Evolutionary conservation across 1,284 basidiomycete genomes (phyloP), one percentile per base, ranked within the genome.

Genomic region (Malassezia nana): DNA sequence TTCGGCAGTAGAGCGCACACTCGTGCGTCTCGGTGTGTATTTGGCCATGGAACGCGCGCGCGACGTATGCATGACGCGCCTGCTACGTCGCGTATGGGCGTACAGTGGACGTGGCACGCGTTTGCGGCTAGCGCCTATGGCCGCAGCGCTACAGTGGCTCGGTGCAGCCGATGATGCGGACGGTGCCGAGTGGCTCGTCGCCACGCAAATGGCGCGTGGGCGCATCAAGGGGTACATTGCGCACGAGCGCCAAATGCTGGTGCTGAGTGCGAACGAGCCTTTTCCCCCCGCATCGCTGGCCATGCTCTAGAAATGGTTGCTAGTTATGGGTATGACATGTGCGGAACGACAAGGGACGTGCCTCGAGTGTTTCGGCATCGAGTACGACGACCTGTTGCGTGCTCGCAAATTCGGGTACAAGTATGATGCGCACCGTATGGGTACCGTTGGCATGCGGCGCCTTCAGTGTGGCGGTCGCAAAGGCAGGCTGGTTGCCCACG

Each of bases 181-280:
- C 49, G 92, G 96, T 76, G 84, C 89, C 15, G 92, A 96, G 75
- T 96, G 92, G 75, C 79, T 90, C 52, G 80, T 96, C 6, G 66
- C 82, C 15, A 91, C 89, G 69, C 86, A 92, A 84, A 86, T 96
- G 26, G 58, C 52, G 10, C 60, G 78, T 77, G 89, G 87, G 3
- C 88, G 85, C 74, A 84, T 96, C 74, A 82, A 86, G 54, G 92
- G 92, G 4, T 96, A 96, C 75, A 92, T 98, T 67, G 90, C 88
- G 42, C 92, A 98, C 70, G 87, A 89, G 70, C 86, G 86, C 74
- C 84, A 88, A 76, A 88, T 85, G 79, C 85, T 95, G 2, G 92
- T 98, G 2, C 75, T 98, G 47, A 83, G 87, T 1, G 82, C 83
- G 60, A 81, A 80, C 12, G 85, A 85, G 61, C 82, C 90, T 0